phyloP scores from a whole-genome alignment of 2,329 filamentous ascomycete species.

The Aspergillus thermomutatus region DNA sequence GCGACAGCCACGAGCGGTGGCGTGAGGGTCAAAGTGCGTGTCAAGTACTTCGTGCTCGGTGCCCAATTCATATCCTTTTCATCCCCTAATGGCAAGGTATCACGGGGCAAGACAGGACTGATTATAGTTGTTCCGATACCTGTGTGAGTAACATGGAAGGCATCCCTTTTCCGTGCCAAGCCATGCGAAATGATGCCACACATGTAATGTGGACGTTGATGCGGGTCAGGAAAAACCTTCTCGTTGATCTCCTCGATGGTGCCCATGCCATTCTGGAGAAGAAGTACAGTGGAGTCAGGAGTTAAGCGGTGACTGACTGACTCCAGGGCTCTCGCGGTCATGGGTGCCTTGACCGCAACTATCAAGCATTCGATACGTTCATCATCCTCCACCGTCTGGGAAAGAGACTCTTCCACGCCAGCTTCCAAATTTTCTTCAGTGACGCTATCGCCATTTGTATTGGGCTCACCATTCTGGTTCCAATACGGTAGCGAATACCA shows the following conservation, averaged over 20 bases:
- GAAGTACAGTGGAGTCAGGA: slow-evolving; percentile 66
- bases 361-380: slow-evolving; percentile 70
- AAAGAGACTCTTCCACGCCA: slow-evolving; percentile 7
- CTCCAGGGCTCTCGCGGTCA: slow-evolving; percentile 64
- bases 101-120: slow-evolving; percentile 44
- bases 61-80: slow-evolving; percentile 30
- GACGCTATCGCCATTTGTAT: slow-evolving; percentile 3
- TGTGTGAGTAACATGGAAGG: slow-evolving; percentile 56
- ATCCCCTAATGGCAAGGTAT: slow-evolving; percentile 12
- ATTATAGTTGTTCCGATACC: slow-evolving; percentile 59
- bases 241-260: slow-evolving; percentile 73
- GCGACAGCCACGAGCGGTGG: slow-evolving; percentile 60
- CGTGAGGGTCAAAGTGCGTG: slow-evolving; percentile 61
- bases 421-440: slow-evolving; percentile 9
- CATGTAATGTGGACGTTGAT: slow-evolving; percentile 69
- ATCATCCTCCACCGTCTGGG: slow-evolving; percentile 26
- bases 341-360: slow-evolving; percentile 70
- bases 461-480: slow-evolving; percentile 12
- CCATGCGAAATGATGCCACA: slow-evolving; percentile 65
- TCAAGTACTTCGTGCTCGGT: slow-evolving; percentile 55
- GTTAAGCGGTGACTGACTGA: slow-evolving; percentile 66
- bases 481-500: slow-evolving; percentile 32
- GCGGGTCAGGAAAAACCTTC: slow-evolving; percentile 64
- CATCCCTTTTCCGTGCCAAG: slow-evolving; percentile 42
- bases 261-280: slow-evolving; percentile 80